phyloP scores from a whole-genome alignment of 495 filamentous ascomycete species.

The Viridothelium virens region DNA sequence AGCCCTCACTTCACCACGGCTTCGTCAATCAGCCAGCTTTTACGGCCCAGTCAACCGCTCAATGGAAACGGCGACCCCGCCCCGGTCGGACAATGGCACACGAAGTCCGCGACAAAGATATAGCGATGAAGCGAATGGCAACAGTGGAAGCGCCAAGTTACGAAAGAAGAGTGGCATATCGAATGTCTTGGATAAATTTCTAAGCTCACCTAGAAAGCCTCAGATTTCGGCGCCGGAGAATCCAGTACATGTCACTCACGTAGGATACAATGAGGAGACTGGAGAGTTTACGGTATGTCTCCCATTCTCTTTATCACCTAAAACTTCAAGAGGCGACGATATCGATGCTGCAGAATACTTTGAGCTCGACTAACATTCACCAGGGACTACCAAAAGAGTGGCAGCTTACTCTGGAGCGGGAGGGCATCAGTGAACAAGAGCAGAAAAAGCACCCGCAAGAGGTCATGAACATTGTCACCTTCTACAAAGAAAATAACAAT shows the following conservation, averaged over 20 bases:
- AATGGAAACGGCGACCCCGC: slow-evolving; percentile 48
- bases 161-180: slow-evolving; percentile 94
- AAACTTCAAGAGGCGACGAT: slow-evolving; percentile 12
- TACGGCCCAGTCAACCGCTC: slow-evolving; percentile 51
- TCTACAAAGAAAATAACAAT: slow-evolving; percentile 89
- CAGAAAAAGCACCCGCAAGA: slow-evolving; percentile 92
- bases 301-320: neutral
- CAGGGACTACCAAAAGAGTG: slow-evolving; percentile 95
- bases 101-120: slow-evolving; percentile 61
- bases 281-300: slow-evolving; percentile 87
- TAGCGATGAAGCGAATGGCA: slow-evolving; percentile 70
- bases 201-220: slow-evolving; percentile 81
- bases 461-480: slow-evolving; percentile 87
- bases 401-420: slow-evolving; percentile 91
- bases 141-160: slow-evolving; percentile 46
- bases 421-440: slow-evolving; percentile 91
- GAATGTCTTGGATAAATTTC: slow-evolving; percentile 84
- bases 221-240: slow-evolving; percentile 95
- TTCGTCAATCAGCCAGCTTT: slow-evolving; percentile 78
- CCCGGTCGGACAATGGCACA: slow-evolving; percentile 40
- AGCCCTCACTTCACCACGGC: slow-evolving; percentile 36
- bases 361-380: slow-evolving; percentile 16
- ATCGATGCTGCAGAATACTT: slow-evolving; percentile 17
- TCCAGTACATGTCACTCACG: slow-evolving; percentile 94
- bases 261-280: slow-evolving; percentile 93